A percentile compares a stretch with the other conserved stretches of the same genome.
Evolutionary conservation across 371 early-diverging fungal species (phyloP).

Genomic region (Circinella minor): DNA sequence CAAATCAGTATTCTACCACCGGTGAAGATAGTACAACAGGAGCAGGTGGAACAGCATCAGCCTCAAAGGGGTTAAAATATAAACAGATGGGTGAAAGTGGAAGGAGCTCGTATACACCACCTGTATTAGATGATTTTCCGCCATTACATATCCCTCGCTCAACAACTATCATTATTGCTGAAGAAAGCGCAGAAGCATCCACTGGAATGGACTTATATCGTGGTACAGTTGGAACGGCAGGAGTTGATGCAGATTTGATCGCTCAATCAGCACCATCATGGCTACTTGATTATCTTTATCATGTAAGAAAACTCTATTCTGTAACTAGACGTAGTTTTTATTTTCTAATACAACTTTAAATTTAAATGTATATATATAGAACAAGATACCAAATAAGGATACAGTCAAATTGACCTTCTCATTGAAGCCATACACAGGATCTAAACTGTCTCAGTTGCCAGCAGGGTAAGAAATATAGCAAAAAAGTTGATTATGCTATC

Average conservation of each 20-base stretch:
- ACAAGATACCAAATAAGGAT: conserved; percentile 72
- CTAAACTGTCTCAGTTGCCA: conserved; percentile 63
- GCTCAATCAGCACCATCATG: conserved; percentile 58
- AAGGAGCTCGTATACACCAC: conserved; percentile 29
- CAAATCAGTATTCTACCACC: neutral
- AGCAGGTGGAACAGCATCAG: neutral
- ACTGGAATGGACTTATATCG: conserved; percentile 77
- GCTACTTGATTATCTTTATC: conserved; percentile 67
- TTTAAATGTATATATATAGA: conserved; percentile 32
- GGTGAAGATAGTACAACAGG: neutral
- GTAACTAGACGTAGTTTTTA: no score
- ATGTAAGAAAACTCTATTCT: conserved; percentile 31
- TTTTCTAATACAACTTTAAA: no score
- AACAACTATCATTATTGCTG: conserved; percentile 76
- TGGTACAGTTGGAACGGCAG: conserved; percentile 67
- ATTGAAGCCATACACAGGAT: conserved; percentile 66
- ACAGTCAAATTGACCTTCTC: conserved; percentile 85
- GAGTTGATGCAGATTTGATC: conserved; percentile 50
- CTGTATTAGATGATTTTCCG: conserved; percentile 61
- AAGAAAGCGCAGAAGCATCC: conserved; percentile 82
- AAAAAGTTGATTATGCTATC: neutral
- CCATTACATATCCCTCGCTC: conserved; percentile 66
- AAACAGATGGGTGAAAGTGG: conserved; percentile 4
- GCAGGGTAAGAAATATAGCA: conserved; percentile 51
- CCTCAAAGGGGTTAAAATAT: neutral